Conservation (phyloP, 805 yeast genomes). For the Candida taoyuanica region DNA sequence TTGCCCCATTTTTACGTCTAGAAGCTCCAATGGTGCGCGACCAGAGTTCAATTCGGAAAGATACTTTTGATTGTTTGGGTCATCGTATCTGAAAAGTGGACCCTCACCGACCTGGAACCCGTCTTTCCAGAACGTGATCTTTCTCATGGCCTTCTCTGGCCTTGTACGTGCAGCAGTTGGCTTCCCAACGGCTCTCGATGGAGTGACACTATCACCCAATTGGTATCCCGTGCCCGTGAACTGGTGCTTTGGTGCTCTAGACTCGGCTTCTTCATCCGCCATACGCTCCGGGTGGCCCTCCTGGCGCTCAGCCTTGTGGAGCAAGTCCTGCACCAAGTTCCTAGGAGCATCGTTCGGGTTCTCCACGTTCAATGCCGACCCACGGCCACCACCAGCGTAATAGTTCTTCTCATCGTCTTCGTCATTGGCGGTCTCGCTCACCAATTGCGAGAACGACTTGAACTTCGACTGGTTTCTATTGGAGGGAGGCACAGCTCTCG, state of each 20-base stretch:
- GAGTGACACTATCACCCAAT: conserved; percentile 33
- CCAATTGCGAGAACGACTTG: conserved; percentile 36
- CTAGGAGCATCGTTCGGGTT: conserved; percentile 49
- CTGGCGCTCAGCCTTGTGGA: conserved; percentile 64
- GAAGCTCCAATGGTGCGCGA: conserved; percentile 79
- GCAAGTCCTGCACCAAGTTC: conserved; percentile 47
- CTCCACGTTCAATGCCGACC: conserved; percentile 75
- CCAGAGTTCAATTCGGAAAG: conserved; percentile 82
- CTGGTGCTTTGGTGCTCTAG: conserved; percentile 24
- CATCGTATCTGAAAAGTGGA: conserved; percentile 78
- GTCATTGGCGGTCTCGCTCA: conserved; percentile 37
- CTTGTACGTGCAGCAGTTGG: conserved; percentile 31
- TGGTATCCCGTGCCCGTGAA: conserved; percentile 39
- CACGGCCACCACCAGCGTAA: conserved; percentile 64
- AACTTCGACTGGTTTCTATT: conserved; percentile 27
- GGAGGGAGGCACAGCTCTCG: background rate
- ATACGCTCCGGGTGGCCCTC: conserved; percentile 37
- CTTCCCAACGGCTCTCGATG: conserved; percentile 32
- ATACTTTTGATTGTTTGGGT: conserved; percentile 78
- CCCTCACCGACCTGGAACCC: conserved; percentile 97
- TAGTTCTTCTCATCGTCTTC: conserved; percentile 56
- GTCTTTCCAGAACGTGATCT: conserved; percentile 91
- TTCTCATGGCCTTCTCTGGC: conserved; percentile 59
- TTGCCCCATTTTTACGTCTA: conserved; percentile 84
- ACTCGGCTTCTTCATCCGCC: conserved; percentile 24